Percentiles rank a stretch among this genome's conserved stretches.
Conservation (phyloP, 1,284 basidiomycete genomes). For the Rugiboletus extremiorientalis region DNA sequence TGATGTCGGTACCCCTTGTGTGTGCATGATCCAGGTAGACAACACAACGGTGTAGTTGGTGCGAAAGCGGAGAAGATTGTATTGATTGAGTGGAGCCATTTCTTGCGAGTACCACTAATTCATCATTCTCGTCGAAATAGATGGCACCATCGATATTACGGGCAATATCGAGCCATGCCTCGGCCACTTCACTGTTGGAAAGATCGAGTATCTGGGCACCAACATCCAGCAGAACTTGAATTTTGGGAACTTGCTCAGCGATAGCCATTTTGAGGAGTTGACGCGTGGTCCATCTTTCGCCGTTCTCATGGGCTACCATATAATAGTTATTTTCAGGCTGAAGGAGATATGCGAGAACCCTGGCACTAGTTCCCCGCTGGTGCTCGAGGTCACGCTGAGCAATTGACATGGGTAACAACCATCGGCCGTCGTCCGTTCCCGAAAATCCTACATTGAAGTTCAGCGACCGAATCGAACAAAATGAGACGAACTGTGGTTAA, state of each 20-base stretch:
- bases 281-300: conserved; percentile 22
- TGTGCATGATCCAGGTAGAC: conserved; percentile 48
- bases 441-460: conserved; percentile 2
- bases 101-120: conserved; percentile 39
- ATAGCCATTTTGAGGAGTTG: conserved; percentile 36
- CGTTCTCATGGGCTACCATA: conserved; percentile 15
- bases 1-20: conserved; percentile 55
- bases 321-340: conserved; percentile 43
- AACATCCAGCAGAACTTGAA: conserved; percentile 49
- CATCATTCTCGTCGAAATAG: conserved; percentile 45
- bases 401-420: conserved; percentile 2
- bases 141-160: conserved; percentile 38
- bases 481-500: not conserved
- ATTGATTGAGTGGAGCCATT: conserved; percentile 39
- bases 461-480: not conserved
- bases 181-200: conserved; percentile 39
- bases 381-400: conserved; percentile 1
- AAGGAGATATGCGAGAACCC: conserved; percentile 44
- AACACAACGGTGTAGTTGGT: not conserved
- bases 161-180: conserved; percentile 39
- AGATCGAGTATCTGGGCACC: conserved; percentile 55
- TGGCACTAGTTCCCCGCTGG: conserved; percentile 21
- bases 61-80: conserved; percentile 12
- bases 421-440: conserved; percentile 3
- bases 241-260: conserved; percentile 39